These are phyloP conservation scores for Phyllosticta ampelicida DNA, from an alignment of 2,329 filamentous ascomycete species.

Conservation along the genomic window DNA sequence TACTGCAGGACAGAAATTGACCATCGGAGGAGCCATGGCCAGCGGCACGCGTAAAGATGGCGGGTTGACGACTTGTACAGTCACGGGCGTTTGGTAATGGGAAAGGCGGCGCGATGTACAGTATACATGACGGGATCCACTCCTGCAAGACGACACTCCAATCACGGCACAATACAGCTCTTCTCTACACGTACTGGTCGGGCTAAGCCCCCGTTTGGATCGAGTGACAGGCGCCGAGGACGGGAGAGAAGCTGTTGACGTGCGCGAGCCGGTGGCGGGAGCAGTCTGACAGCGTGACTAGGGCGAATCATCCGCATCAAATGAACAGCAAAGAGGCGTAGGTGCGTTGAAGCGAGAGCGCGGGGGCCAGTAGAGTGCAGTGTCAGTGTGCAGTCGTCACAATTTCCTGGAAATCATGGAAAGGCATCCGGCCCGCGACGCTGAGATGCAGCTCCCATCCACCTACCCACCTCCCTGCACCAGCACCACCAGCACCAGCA, in stretches of 20 bases:
- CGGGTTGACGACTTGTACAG: constrained; percentile 15
- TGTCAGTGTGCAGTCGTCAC: not conserved
- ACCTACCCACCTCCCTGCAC: not conserved
- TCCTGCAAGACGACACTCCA: not conserved
- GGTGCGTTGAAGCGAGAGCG: not conserved
- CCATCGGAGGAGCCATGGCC: not conserved
- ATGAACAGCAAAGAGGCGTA: not conserved
- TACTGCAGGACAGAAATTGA: constrained; percentile 8
- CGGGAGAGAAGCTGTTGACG: not conserved
- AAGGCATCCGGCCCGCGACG: constrained; percentile 2
- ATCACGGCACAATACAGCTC: not conserved
- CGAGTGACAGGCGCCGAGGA: not conserved
- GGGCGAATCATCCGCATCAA: not conserved
- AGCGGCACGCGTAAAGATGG: not conserved
- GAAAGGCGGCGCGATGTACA: not conserved
- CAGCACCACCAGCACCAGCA: not conserved
- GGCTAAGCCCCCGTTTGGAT: not conserved
- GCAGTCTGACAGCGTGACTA: not conserved
- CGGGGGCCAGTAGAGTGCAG: not conserved
- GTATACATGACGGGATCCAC: not conserved
- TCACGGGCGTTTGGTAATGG: not conserved
- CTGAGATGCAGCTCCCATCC: not conserved
- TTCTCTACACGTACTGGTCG: not conserved
- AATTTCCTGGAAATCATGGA: not conserved
- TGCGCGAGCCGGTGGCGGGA: not conserved